Conservation (phyloP, 2,329 filamentous ascomycete genomes). For the Aspergillus intermedius region DNA sequence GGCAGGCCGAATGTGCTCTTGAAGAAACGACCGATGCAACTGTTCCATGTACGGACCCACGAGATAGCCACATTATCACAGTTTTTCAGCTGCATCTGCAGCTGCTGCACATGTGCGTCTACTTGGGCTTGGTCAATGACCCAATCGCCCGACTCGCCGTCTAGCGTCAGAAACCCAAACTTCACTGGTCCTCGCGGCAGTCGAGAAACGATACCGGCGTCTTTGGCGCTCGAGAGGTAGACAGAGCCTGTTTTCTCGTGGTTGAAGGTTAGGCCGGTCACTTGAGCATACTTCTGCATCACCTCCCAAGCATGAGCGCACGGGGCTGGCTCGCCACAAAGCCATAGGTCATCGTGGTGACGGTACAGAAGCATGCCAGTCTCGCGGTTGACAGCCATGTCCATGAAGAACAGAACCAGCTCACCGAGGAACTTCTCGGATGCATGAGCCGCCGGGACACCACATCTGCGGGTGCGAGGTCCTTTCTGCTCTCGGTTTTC, state of each 20-base stretch:
- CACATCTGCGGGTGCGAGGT: constrained; percentile 37
- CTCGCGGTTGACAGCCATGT: constrained; percentile 40
- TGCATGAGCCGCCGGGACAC: constrained; percentile 42
- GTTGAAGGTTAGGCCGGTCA: constrained; percentile 42
- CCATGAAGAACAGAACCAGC: constrained; percentile 43
- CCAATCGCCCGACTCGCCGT: constrained; percentile 29
- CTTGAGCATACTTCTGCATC: constrained; percentile 37
- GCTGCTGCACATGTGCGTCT: constrained; percentile 33
- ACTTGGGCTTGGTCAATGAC: constrained; percentile 34
- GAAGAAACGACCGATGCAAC: constrained; percentile 48
- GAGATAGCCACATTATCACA: constrained; percentile 45
- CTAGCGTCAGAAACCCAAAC: constrained; percentile 46
- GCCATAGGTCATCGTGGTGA: constrained; percentile 46
- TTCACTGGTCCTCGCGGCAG: constrained; percentile 47
- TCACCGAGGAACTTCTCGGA: constrained; percentile 45
- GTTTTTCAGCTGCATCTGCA: constrained; percentile 33
- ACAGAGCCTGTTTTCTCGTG: constrained; percentile 39
- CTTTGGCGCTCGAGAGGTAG: constrained; percentile 20
- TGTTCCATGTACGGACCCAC: constrained; percentile 52
- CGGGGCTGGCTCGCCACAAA: constrained; percentile 37
- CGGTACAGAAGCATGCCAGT: constrained; percentile 42
- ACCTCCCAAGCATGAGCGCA: constrained; percentile 40
- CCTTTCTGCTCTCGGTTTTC: constrained; percentile 17
- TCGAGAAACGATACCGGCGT: constrained; percentile 17
- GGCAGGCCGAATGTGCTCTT: constrained; percentile 46